These are phyloP conservation scores for Dactylellina haptotyla DNA, from an alignment of 2,329 filamentous ascomycete species.

Conservation along the genomic window DNA sequence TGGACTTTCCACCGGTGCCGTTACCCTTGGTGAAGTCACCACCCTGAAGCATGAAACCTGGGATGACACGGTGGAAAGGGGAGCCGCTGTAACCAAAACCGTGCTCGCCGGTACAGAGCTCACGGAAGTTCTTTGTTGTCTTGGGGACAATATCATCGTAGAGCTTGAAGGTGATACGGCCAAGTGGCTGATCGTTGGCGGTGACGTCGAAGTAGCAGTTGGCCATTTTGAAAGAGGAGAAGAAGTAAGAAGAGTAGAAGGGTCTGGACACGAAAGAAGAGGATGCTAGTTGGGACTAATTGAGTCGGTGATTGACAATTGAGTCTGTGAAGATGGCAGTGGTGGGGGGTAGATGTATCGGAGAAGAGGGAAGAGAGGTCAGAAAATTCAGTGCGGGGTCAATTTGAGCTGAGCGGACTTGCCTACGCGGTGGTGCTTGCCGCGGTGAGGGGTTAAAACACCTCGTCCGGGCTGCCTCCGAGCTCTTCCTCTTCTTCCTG, in stretches of 20 bases:
- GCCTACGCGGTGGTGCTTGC: background rate
- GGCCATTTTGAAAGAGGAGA: conserved; percentile 26
- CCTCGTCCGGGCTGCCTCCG: background rate
- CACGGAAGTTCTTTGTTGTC: conserved; percentile 78
- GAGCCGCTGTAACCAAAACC: conserved; percentile 85
- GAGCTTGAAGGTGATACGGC: conserved; percentile 88
- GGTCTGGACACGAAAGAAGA: conserved; percentile 18
- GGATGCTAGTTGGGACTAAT: background rate
- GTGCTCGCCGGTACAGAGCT: conserved; percentile 85
- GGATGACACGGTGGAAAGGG: conserved; percentile 88
- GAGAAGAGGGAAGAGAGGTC: conserved; percentile 16
- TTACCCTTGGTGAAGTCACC: conserved; percentile 87
- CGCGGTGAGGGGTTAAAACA: background rate
- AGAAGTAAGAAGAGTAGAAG: background rate
- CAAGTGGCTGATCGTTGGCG: conserved; percentile 59
- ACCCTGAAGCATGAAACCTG: conserved; percentile 90
- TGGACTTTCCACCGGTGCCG: conserved; percentile 59
- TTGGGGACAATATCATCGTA: conserved; percentile 87
- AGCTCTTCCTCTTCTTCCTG: background rate
- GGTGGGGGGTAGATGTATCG: conserved; percentile 14
- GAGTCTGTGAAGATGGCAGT: conserved; percentile 16
- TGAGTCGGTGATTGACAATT: background rate
- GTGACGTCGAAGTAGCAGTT: conserved; percentile 47
- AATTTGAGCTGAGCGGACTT: conserved; percentile 12
- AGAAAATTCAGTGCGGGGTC: conserved; percentile 30